Percentiles rank a stretch among this genome's conserved stretches.
Conservation (phyloP, 305 asterid species). For the Solanum hybrid region DNA sequence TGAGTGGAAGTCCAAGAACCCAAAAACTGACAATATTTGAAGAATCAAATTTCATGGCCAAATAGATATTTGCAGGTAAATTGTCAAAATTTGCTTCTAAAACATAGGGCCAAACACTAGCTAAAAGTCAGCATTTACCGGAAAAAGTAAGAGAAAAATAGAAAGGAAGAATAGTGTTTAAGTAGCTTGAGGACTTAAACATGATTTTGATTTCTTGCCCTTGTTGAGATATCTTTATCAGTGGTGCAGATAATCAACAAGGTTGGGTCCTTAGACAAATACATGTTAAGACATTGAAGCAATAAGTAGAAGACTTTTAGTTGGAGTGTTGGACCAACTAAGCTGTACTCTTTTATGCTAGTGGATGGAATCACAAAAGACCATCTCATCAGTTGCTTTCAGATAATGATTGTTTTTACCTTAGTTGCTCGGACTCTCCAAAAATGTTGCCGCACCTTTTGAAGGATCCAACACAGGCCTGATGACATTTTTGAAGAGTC, state of each 20-base stretch:
- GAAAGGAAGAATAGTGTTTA: background rate
- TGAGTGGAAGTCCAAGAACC: background rate
- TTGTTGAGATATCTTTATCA: background rate
- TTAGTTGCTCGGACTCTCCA: background rate
- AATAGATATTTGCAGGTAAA: background rate
- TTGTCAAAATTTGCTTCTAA: background rate
- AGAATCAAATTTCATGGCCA: background rate
- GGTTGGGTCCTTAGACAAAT: slow-evolving; percentile 40
- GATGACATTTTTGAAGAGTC: background rate
- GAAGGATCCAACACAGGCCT: background rate
- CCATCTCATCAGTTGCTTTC: slow-evolving; percentile 50
- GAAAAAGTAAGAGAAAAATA: background rate
- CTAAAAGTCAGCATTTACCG: background rate
- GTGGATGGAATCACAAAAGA: slow-evolving; percentile 64
- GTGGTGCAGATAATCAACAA: slow-evolving; percentile 16
- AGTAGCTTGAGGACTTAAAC: background rate
- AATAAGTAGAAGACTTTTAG: background rate
- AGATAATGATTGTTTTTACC: slow-evolving; percentile 31
- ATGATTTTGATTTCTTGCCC: background rate
- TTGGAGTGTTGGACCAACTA: background rate
- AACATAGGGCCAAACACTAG: background rate
- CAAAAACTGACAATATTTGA: background rate
- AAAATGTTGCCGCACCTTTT: background rate
- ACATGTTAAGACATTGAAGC: slow-evolving; percentile 15
- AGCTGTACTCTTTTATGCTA: slow-evolving; percentile 59